Evolutionary conservation across 2,329 filamentous ascomycete species (phyloP).

Genomic region (Pseudogymnoascus sp.): DNA sequence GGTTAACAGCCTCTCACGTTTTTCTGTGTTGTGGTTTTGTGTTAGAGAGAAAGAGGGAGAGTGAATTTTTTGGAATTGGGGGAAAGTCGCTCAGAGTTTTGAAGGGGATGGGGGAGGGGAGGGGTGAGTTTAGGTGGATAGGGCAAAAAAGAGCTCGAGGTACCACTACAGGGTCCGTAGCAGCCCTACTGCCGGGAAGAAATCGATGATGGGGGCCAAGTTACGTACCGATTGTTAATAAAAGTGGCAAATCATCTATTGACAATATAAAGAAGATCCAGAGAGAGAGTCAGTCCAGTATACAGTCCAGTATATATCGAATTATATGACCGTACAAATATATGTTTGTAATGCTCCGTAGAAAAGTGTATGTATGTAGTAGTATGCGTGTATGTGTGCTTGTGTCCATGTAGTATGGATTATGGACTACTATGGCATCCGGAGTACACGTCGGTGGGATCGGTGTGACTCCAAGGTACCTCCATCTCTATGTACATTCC

Average conservation of each 20-base stretch:
- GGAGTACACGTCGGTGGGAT: background rate
- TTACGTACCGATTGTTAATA: background rate
- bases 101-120: background rate
- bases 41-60: background rate
- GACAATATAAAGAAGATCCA: background rate
- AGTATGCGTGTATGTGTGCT: too few relatives aligned
- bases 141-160: background rate
- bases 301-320: too few relatives aligned
- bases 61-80: background rate
- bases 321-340: too few relatives aligned
- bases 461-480: conserved; percentile 1
- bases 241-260: background rate
- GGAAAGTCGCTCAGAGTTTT: conserved; percentile 4
- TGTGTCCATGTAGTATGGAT: too few relatives aligned
- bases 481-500: background rate
- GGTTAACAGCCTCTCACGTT: background rate
- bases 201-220: background rate
- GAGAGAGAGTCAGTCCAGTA: background rate
- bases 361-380: too few relatives aligned
- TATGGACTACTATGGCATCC: too few relatives aligned
- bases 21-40: background rate
- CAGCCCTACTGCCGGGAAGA: background rate
- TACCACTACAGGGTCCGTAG: background rate
- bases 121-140: background rate
- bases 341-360: too few relatives aligned